These are phyloP conservation scores for Trichothecium roseum DNA, from an alignment of 2,329 filamentous ascomycete genomes.

Conservation along the genomic window DNA sequence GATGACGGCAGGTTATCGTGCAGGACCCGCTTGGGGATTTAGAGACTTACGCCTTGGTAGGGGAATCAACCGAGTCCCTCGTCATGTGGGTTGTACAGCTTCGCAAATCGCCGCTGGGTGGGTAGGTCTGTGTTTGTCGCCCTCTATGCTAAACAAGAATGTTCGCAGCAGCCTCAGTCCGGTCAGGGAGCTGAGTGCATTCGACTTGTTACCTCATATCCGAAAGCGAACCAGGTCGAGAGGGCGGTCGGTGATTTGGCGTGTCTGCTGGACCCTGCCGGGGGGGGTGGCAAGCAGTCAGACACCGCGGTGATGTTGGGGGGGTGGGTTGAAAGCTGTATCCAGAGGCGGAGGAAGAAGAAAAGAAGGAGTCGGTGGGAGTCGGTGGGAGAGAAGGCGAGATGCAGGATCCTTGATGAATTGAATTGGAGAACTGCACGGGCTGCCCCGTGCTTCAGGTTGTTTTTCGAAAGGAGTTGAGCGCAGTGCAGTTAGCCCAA, in stretches of 20 bases:
- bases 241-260: conserved; percentile 1
- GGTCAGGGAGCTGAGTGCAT: conserved; percentile 48
- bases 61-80: background rate
- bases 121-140: no score
- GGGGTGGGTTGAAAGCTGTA: background rate
- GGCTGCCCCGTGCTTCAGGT: no score
- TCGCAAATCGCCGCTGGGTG: no score
- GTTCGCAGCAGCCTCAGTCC: conserved; percentile 37
- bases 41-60: no score
- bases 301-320: conserved; percentile 1
- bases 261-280: conserved; percentile 1
- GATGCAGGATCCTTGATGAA: background rate
- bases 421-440: no score
- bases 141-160: background rate
- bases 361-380: background rate
- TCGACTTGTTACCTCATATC: conserved; percentile 49
- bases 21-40: no score
- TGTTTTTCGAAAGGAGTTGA: no score
- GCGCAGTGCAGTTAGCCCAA: background rate
- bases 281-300: background rate
- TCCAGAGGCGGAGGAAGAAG: background rate
- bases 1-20: no score
- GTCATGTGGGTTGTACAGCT: conserved; percentile 7
- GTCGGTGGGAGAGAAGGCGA: conserved; percentile 1
- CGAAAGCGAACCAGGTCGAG: conserved; percentile 14